Conservation (phyloP, 2,329 filamentous ascomycete species). For the Fusarium secorum region DNA sequence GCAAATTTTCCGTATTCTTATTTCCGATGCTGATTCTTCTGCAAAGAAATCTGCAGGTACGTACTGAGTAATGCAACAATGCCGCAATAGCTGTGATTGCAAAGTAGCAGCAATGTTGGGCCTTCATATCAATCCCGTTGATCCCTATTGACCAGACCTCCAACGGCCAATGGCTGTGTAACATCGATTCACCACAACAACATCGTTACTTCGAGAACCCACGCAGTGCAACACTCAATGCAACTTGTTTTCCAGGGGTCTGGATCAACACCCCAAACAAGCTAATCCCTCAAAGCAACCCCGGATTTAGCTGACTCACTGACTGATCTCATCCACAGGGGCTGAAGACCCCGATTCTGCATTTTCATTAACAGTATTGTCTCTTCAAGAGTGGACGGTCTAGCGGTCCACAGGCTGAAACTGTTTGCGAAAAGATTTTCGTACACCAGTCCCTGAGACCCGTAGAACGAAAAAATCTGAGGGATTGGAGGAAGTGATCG, state of each 20-base stretch:
- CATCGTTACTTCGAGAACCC: conserved; percentile 12
- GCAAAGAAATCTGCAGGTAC: neutral
- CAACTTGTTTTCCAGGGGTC: conserved; percentile 1
- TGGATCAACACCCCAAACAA: neutral
- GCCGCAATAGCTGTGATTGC: neutral
- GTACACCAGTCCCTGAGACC: neutral
- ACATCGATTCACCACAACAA: conserved; percentile 21
- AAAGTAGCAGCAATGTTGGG: neutral
- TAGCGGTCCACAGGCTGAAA: neutral
- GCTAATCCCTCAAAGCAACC: conserved; percentile 19
- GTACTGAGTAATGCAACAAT: neutral
- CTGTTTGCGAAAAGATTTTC: neutral
- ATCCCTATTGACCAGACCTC: neutral
- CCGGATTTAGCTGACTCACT: conserved; percentile 20
- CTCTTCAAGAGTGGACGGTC: neutral
- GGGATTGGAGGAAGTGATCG: neutral
- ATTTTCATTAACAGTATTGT: neutral
- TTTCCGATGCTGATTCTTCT: neutral
- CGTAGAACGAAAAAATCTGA: conserved; percentile 1
- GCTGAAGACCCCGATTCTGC: neutral
- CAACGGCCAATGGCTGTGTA: neutral
- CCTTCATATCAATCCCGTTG: neutral
- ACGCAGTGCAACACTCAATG: neutral
- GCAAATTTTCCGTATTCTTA: conserved; percentile 4
- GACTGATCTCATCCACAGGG: conserved; percentile 23